Evolutionary conservation across 2,329 filamentous ascomycete species (phyloP).

Genomic region (Thelonectria blattea): DNA sequence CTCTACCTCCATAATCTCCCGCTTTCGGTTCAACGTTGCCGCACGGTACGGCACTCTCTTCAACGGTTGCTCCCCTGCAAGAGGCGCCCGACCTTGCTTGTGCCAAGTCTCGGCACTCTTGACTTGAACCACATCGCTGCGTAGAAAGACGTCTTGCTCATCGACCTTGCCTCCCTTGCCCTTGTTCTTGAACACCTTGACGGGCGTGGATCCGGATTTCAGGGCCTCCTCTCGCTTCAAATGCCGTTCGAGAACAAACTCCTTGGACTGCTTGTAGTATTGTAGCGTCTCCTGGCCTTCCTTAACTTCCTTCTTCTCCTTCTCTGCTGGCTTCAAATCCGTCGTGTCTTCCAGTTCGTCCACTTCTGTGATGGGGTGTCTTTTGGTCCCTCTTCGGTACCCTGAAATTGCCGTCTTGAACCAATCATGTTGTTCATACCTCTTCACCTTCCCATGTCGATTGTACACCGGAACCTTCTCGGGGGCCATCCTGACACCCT

Average conservation of each 20-base stretch:
- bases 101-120: slow-evolving; percentile 97
- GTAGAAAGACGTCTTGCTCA: slow-evolving; percentile 80
- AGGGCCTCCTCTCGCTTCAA: slow-evolving; percentile 92
- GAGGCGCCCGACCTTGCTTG: slow-evolving; percentile 86
- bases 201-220: slow-evolving; percentile 68
- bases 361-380: slow-evolving; percentile 66
- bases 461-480: slow-evolving; percentile 85
- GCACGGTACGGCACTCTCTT: slow-evolving; percentile 91
- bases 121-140: slow-evolving; percentile 81
- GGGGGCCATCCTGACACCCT: slow-evolving; percentile 77
- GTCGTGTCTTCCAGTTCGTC: slow-evolving; percentile 82
- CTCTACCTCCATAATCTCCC: slow-evolving; percentile 87
- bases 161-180: slow-evolving; percentile 76
- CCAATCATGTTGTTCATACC: slow-evolving; percentile 85
- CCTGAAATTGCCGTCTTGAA: slow-evolving; percentile 80
- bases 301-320: slow-evolving; percentile 74
- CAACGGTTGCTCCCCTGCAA: slow-evolving; percentile 72
- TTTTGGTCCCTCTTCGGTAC: slow-evolving; percentile 62
- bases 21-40: slow-evolving; percentile 83
- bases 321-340: slow-evolving; percentile 75
- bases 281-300: slow-evolving; percentile 84
- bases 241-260: slow-evolving; percentile 86
- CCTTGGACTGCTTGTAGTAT: slow-evolving; percentile 84
- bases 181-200: slow-evolving; percentile 76
- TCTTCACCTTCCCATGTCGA: slow-evolving; percentile 75